Conservation (phyloP, 1,284 basidiomycete genomes). For the Sporisorium exsertum region DNA sequence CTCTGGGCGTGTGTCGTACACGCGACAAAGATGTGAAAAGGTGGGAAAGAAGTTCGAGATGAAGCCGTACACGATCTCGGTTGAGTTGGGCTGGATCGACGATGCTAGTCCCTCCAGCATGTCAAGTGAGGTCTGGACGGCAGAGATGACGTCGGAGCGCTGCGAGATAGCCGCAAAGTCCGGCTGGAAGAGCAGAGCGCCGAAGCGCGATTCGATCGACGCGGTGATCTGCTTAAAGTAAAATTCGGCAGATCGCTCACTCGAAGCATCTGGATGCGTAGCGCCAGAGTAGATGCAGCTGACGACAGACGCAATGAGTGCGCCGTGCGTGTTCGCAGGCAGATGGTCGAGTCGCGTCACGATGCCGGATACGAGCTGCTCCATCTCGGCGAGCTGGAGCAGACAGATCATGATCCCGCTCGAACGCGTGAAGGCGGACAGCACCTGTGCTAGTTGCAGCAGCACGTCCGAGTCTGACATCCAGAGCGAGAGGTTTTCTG, state of each 20-base stretch:
- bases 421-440: conserved; percentile 56
- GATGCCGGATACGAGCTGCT: conserved; percentile 49
- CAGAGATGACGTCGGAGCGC: conserved; percentile 49
- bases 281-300: conserved; percentile 60
- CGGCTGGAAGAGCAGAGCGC: conserved; percentile 36
- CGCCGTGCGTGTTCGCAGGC: conserved; percentile 58
- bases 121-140: conserved; percentile 54
- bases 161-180: conserved; percentile 50
- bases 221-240: conserved; percentile 57
- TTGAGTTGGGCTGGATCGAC: conserved; percentile 51
- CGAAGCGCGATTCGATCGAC: conserved; percentile 54
- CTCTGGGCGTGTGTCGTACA: conserved; percentile 50
- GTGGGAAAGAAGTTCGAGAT: conserved; percentile 50
- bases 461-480: conserved; percentile 61
- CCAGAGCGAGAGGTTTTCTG: conserved; percentile 60
- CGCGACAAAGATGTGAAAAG: conserved; percentile 41
- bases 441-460: conserved; percentile 53
- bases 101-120: conserved; percentile 58
- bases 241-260: conserved; percentile 39
- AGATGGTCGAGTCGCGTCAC: conserved; percentile 51
- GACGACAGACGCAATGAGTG: conserved; percentile 56
- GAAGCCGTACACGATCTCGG: conserved; percentile 53
- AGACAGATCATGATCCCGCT: conserved; percentile 55
- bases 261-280: conserved; percentile 23
- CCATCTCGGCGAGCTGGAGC: conserved; percentile 54